A percentile compares a stretch with the other conserved stretches of the same genome.
phyloP scores from a whole-genome alignment of 768 basidiomycete genomes.

The Mycena floridula region DNA sequence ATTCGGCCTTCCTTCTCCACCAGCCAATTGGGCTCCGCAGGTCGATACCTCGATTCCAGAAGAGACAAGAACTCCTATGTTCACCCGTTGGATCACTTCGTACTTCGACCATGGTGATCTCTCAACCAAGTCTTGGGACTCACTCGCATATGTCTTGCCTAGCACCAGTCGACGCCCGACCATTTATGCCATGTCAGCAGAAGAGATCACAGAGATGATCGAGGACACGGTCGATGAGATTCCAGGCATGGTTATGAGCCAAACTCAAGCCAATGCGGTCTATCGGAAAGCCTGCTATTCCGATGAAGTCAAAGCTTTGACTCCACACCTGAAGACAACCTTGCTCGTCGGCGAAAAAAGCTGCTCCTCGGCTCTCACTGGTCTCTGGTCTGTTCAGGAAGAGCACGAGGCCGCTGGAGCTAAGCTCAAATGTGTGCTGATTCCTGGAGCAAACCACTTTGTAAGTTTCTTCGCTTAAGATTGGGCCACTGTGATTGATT shows the following conservation, averaged over 20 bases:
- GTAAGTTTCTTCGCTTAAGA: too few species aligned
- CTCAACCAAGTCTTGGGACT: conserved; percentile 14
- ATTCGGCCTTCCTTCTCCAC: conserved; percentile 18
- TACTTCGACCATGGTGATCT: conserved; percentile 28
- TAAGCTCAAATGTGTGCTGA: too few species aligned
- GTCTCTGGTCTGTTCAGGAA: too few species aligned
- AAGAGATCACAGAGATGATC: conserved; percentile 11
- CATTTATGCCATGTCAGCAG: too few species aligned
- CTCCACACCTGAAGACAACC: conserved; percentile 15
- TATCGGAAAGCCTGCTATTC: conserved; percentile 18
- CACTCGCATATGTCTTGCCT: conserved; percentile 18
- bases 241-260: conserved; percentile 10
- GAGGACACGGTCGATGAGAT: conserved; percentile 10
- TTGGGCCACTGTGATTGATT: too few species aligned
- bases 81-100: conserved; percentile 21
- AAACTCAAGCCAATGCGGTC: conserved; percentile 9
- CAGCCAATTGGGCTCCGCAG: conserved; percentile 18
- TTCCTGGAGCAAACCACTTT: too few species aligned
- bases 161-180: conserved; percentile 14
- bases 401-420: too few species aligned
- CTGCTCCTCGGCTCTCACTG: too few species aligned
- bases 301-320: conserved; percentile 4
- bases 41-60: conserved; percentile 19
- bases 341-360: too few species aligned
- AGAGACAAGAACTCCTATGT: conserved; percentile 11